Conservation (phyloP, 2,329 filamentous ascomycete genomes). For the Spiromastix sp. region DNA sequence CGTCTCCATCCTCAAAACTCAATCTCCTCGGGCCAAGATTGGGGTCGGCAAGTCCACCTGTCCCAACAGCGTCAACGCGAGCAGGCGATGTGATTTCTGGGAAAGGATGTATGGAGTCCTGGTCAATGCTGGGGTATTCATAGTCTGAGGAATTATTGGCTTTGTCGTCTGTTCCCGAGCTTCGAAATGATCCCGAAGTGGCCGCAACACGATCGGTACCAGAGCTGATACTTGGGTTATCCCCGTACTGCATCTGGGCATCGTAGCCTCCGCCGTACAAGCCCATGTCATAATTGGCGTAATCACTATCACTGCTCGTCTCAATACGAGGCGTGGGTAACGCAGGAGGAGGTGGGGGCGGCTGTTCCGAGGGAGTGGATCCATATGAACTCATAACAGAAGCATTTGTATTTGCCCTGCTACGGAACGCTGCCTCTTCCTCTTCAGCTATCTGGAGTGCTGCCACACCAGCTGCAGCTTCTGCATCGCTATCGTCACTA, state of each 20-base stretch:
- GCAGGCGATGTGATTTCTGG: slow-evolving; percentile 48
- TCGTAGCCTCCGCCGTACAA: slow-evolving; percentile 64
- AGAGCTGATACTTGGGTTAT: slow-evolving; percentile 1
- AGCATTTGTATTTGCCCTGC: slow-evolving; percentile 46
- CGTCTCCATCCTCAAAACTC: slow-evolving; percentile 91
- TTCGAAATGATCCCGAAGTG: slow-evolving; percentile 7
- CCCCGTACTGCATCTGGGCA: slow-evolving; percentile 51
- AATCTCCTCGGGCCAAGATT: slow-evolving; percentile 53
- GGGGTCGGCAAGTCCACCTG: slow-evolving; percentile 77
- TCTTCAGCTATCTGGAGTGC: slow-evolving; percentile 78
- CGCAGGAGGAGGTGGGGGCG: slow-evolving; percentile 13
- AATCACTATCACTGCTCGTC: slow-evolving; percentile 61
- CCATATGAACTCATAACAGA: slow-evolving; percentile 37
- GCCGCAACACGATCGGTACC: slow-evolving; percentile 4
- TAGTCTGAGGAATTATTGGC: slow-evolving; percentile 23
- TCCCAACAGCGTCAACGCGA: slow-evolving; percentile 76
- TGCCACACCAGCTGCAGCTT: slow-evolving; percentile 72
- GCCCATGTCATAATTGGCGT: slow-evolving; percentile 60
- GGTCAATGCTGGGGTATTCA: slow-evolving; percentile 30
- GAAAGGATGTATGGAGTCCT: slow-evolving; percentile 48
- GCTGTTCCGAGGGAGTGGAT: slow-evolving; percentile 31
- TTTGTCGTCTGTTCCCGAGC: slow-evolving; percentile 12
- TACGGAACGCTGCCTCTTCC: slow-evolving; percentile 55
- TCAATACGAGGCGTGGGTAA: slow-evolving; percentile 10
- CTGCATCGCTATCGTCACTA: slow-evolving; percentile 73